Percentiles rank a stretch among this genome's conserved stretches.
Evolutionary conservation across 768 basidiomycete genomes (phyloP).

Genomic region (Trametes cubensis): DNA sequence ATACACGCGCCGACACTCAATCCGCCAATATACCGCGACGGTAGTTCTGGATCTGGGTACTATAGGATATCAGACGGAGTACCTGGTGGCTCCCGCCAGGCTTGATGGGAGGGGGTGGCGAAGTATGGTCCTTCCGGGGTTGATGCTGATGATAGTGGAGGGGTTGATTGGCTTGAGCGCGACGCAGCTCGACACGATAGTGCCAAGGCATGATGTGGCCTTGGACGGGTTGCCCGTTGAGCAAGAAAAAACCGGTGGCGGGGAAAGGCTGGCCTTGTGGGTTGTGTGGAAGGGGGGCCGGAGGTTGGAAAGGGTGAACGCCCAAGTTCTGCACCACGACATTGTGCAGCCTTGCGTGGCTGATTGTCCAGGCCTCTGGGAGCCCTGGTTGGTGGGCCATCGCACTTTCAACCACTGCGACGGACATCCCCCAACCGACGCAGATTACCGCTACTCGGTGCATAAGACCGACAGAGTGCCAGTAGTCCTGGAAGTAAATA

Average conservation of each 20-base stretch:
- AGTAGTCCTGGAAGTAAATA: conserved; percentile 1
- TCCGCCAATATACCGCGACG: conserved; percentile 1
- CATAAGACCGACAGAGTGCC: not conserved
- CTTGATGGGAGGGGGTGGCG: not conserved
- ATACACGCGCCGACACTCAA: not conserved
- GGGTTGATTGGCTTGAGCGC: not conserved
- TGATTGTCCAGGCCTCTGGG: not conserved
- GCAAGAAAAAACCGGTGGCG: not conserved
- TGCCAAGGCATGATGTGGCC: not conserved
- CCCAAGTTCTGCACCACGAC: not conserved
- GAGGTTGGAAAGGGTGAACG: not conserved
- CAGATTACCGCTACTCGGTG: not conserved
- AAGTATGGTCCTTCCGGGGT: not conserved
- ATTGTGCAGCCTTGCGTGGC: not conserved
- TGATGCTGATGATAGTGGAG: conserved; percentile 8
- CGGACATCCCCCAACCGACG: conserved; percentile 1
- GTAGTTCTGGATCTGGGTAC: conserved; percentile 8
- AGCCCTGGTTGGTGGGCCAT: not conserved
- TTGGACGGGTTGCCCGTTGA: not conserved
- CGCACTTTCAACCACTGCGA: not conserved
- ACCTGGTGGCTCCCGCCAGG: not conserved
- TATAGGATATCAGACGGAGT: not conserved
- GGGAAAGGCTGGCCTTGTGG: not conserved
- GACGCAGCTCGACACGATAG: not conserved
- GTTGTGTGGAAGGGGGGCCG: not conserved